Evolutionary conservation across 805 yeast genomes (phyloP).

Genomic region (Starmerella tilneyi): DNA sequence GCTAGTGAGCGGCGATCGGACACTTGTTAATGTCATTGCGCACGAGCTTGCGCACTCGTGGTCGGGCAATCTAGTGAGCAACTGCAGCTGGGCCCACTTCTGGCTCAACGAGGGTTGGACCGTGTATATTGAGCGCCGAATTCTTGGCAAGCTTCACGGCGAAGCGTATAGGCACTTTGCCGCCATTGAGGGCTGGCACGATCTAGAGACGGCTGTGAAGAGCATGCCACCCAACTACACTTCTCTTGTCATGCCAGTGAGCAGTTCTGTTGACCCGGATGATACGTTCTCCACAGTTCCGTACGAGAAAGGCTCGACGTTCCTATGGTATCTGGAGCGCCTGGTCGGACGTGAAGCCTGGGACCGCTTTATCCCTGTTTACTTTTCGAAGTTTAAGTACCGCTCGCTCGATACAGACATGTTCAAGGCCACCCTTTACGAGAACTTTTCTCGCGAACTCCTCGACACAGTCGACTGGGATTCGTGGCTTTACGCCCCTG

Average conservation of each 20-base stretch:
- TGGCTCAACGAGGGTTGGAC: conserved; percentile 97
- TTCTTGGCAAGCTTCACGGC: conserved; percentile 67
- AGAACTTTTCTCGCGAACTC: conserved; percentile 41
- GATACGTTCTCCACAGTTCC: conserved; percentile 83
- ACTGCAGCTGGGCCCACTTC: conserved; percentile 85
- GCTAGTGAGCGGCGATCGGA: conserved; percentile 69
- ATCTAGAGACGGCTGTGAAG: conserved; percentile 51
- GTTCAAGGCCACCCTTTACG: conserved; percentile 67
- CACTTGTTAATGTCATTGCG: conserved; percentile 81
- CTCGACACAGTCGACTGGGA: conserved; percentile 75
- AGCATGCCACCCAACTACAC: conserved; percentile 37
- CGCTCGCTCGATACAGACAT: conserved; percentile 70
- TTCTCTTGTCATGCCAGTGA: conserved; percentile 55
- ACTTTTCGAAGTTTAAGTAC: conserved; percentile 60
- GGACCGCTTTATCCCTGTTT: conserved; percentile 70
- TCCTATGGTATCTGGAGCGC: conserved; percentile 64
- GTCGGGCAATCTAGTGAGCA: conserved; percentile 86
- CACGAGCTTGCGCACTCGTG: conserved; percentile 91
- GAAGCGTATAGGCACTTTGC: conserved; percentile 67
- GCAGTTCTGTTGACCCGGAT: conserved; percentile 65
- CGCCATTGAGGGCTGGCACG: conserved; percentile 84
- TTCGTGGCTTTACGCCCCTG: conserved; percentile 69
- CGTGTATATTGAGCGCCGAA: conserved; percentile 78
- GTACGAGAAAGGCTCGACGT: conserved; percentile 80
- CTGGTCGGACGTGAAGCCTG: conserved; percentile 50